These are phyloP conservation scores for Aspergillus mulundensis DNA, from an alignment of 495 filamentous ascomycete genomes.

Conservation along the genomic window DNA sequence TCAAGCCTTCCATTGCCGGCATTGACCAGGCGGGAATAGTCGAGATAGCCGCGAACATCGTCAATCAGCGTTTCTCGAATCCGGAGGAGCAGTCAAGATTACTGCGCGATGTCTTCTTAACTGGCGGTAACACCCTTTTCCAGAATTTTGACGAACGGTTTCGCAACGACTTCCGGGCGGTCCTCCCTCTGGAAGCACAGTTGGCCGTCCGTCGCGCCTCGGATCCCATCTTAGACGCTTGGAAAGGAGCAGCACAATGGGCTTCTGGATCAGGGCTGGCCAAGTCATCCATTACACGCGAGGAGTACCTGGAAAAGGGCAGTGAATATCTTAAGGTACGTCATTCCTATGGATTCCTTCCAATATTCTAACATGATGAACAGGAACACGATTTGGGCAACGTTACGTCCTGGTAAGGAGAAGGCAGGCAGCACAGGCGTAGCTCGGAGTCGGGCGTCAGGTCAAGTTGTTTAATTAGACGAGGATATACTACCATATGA, in stretches of 20 bases:
- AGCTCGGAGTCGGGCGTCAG: neutral
- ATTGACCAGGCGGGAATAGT: slow-evolving; percentile 91
- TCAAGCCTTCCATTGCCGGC: slow-evolving; percentile 92
- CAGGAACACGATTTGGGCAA: slow-evolving; percentile 84
- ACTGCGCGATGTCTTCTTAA: slow-evolving; percentile 84
- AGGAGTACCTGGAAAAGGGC: slow-evolving; percentile 82
- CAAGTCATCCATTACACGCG: slow-evolving; percentile 53
- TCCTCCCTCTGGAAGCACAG: slow-evolving; percentile 63
- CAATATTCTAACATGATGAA: slow-evolving; percentile 10
- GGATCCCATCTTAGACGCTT: slow-evolving; percentile 79
- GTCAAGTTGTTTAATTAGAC: neutral
- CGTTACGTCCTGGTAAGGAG: slow-evolving; percentile 41
- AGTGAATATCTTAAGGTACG: slow-evolving; percentile 78
- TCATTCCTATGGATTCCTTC: neutral
- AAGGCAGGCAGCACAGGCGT: neutral
- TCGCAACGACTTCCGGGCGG: slow-evolving; percentile 62
- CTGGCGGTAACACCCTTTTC: slow-evolving; percentile 89
- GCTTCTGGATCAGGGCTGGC: slow-evolving; percentile 35
- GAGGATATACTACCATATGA: neutral
- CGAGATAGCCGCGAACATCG: slow-evolving; percentile 82
- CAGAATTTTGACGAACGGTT: slow-evolving; percentile 81
- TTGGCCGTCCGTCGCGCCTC: slow-evolving; percentile 64
- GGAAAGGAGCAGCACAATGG: slow-evolving; percentile 90
- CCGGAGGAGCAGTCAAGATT: slow-evolving; percentile 57
- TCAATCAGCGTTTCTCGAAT: slow-evolving; percentile 68